Base-by-base conservation (phyloP, 2,329 filamentous ascomycete species). In the Monosporascus sp. region DNA sequence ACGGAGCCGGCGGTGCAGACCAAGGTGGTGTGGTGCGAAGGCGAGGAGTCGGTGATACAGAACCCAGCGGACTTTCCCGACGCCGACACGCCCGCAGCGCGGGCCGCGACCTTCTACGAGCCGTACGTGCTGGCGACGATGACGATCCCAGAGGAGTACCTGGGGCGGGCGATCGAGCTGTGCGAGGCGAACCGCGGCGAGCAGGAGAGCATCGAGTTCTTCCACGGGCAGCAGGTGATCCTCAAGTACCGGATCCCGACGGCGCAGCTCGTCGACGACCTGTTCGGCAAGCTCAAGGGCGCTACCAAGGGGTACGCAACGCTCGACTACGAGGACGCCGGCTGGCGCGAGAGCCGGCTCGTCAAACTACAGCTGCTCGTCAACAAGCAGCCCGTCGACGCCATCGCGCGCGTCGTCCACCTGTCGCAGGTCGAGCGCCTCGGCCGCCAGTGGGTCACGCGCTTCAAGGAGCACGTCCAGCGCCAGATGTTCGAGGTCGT, bases 401-500 rank as follows among this genome's bases (percentile, higher is more conserved):
- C 94, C 11, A 91, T 99, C 19, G 86, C 90, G n/a, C 85, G 93
- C 36, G 85, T 99, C 3, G 83, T 97, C 40, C 94, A 99, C 64
- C 74, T 78, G 38, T 91, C 87, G 14, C 91, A 97, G 70, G 84
- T 87, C 0, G 87, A 93, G 31, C 81, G 90, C 19, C 77, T 97
- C 5, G 94, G 91, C 5, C 81, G 90, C 48, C 79, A 85, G 53
- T 99, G 94, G 94, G 93, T 97, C 6, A 85, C 83, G 41, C 96
- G 96, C 71, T 97, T 99, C 78, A 97, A 96, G 67, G 86, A 97
- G 70, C 93, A 97, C 64, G 93, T 99, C 20, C 90, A 96, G 65
- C 80, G 94, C 19, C 94, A 99, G 71, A 94, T 97, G 86, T 99
- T 96, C 66, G 94, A 99, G 74, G 85, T 99, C 22, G 79, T 97